Evolutionary conservation across 768 basidiomycete genomes (phyloP).

Genomic region (Tylopilus plumbeoviolaceoides): DNA sequence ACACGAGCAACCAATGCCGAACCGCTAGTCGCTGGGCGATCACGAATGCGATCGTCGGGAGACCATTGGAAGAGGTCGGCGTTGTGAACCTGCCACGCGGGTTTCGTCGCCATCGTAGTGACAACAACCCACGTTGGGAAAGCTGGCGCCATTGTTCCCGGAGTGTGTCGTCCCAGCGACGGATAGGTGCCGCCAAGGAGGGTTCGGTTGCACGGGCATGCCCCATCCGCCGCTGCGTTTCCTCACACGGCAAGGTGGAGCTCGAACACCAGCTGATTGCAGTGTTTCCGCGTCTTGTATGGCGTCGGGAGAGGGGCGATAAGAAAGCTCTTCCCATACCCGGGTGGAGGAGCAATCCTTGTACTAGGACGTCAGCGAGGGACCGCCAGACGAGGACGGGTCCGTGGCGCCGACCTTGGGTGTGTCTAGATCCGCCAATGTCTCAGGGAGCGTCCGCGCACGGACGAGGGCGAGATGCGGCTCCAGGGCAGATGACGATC

Average conservation of each 20-base stretch:
- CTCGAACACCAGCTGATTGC: background rate
- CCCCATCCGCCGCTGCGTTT: background rate
- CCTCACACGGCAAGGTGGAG: background rate
- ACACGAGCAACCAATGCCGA: background rate
- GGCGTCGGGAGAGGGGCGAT: background rate
- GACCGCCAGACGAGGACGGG: background rate
- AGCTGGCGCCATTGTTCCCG: slow-evolving; percentile 21
- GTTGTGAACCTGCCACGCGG: slow-evolving; percentile 17
- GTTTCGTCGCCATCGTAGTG: slow-evolving; percentile 28
- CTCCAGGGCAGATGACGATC: background rate
- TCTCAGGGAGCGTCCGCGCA: background rate
- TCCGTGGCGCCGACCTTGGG: background rate
- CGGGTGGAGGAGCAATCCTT: background rate
- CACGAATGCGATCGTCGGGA: slow-evolving; percentile 30
- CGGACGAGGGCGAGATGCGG: background rate
- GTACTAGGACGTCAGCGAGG: background rate
- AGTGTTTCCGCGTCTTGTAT: background rate
- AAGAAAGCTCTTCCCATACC: background rate
- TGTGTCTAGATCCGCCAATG: background rate
- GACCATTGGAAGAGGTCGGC: slow-evolving; percentile 15
- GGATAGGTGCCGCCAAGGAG: background rate
- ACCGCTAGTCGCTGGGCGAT: slow-evolving; percentile 30
- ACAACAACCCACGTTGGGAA: background rate
- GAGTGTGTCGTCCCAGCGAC: slow-evolving; percentile 9
- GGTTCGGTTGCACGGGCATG: background rate